Percentiles rank a stretch among this genome's conserved stretches.
phyloP scores from a whole-genome alignment of 202 grass and related monocot genomes.

The Elaeis oleifera region DNA sequence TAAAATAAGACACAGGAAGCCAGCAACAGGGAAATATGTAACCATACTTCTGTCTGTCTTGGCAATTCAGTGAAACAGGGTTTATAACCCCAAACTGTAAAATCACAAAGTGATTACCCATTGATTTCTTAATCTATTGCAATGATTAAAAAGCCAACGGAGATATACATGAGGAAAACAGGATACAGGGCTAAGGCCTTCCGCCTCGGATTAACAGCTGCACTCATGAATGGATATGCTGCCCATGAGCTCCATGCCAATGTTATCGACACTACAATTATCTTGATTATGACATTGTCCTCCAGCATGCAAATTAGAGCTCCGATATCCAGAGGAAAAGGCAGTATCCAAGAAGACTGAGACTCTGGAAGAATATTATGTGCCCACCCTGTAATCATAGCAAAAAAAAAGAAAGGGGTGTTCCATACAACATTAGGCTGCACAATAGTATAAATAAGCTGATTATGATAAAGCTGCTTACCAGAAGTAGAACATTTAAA shows the following conservation, averaged over 20 bases:
- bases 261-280: slow-evolving; percentile 64
- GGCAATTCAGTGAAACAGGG: neutral
- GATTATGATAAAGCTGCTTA: slow-evolving; percentile 16
- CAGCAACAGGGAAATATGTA: too few species aligned
- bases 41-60: neutral
- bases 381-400: slow-evolving; percentile 68
- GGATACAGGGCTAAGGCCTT: slow-evolving; percentile 92
- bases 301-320: slow-evolving; percentile 86
- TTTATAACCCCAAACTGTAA: slow-evolving; percentile 5
- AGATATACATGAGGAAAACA: slow-evolving; percentile 96
- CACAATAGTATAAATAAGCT: neutral
- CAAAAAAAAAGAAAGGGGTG: neutral
- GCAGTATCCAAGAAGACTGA: slow-evolving; percentile 95
- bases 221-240: slow-evolving; percentile 99
- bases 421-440: neutral
- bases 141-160: slow-evolving; percentile 92
- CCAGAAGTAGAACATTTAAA: slow-evolving; percentile 95
- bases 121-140: slow-evolving; percentile 60
- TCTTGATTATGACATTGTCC: slow-evolving; percentile 82
- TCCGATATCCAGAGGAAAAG: slow-evolving; percentile 81
- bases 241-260: slow-evolving; percentile 98
- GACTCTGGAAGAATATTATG: slow-evolving; percentile 99
- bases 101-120: slow-evolving; percentile 10
- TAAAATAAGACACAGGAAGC: too few species aligned
- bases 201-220: slow-evolving; percentile 90